Conservation (phyloP, 441 rosid species). For the Gossypium gossypioides region DNA sequence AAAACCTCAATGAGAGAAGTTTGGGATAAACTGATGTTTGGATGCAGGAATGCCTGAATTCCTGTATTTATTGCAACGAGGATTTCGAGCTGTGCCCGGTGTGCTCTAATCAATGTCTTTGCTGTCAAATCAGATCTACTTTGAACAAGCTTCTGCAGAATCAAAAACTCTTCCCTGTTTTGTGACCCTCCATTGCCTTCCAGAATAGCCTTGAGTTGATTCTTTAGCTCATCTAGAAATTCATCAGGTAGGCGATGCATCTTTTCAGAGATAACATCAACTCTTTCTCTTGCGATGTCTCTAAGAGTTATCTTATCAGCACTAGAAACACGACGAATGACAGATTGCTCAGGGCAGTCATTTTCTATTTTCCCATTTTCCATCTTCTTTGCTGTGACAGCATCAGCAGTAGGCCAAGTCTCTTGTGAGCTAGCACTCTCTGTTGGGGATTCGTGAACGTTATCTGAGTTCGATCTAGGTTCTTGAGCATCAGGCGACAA, state of each 20-base stretch:
- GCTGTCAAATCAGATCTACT: constrained; percentile 70
- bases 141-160: constrained; percentile 72
- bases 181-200: constrained; percentile 85
- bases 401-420: constrained; percentile 79
- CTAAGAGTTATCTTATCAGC: constrained; percentile 25
- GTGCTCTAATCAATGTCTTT: constrained; percentile 71
- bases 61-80: constrained; percentile 86
- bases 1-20: constrained; percentile 80
- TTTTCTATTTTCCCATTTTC: constrained; percentile 59
- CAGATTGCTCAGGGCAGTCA: constrained; percentile 58
- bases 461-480: constrained; percentile 60
- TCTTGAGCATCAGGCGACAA: constrained; percentile 51
- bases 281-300: constrained; percentile 82
- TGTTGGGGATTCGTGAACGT: constrained; percentile 73
- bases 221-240: constrained; percentile 71
- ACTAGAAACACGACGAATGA: constrained; percentile 48
- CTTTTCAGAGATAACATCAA: constrained; percentile 63
- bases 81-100: constrained; percentile 73
- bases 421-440: constrained; percentile 94
- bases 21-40: constrained; percentile 75
- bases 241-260: constrained; percentile 66
- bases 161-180: constrained; percentile 62
- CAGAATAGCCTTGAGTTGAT: constrained; percentile 55
- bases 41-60: constrained; percentile 89
- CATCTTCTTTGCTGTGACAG: constrained; percentile 47